These are phyloP conservation scores for Exserohilum rostratum DNA, from an alignment of 2,329 filamentous ascomycete species.

Conservation along the genomic window DNA sequence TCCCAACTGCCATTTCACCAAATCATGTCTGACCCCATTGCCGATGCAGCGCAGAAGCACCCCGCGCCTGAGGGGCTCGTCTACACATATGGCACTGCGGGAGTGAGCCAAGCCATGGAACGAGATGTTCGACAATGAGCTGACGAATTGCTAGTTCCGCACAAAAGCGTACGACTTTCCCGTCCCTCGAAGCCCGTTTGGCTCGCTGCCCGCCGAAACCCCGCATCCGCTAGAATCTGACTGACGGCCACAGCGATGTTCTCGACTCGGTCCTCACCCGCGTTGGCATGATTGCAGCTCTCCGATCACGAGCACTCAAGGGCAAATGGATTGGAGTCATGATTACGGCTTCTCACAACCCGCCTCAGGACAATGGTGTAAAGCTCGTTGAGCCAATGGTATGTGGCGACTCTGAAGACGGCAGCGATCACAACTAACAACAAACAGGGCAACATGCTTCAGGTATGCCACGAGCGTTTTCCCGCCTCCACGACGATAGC, in stretches of 20 bases:
- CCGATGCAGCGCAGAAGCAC: constrained; percentile 42
- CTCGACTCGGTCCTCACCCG: constrained; percentile 92
- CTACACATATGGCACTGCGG: constrained; percentile 52
- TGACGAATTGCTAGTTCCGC: constrained; percentile 60
- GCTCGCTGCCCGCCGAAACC: not conserved
- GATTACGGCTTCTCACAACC: constrained; percentile 71
- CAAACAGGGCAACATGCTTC: constrained; percentile 84
- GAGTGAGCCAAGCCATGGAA: too few species aligned
- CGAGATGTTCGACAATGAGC: too few species aligned
- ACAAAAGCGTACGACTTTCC: constrained; percentile 67
- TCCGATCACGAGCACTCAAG: constrained; percentile 87
- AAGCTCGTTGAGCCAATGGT: constrained; percentile 92
- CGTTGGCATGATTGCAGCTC: constrained; percentile 84
- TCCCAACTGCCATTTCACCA: too few species aligned
- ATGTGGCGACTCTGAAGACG: constrained; percentile 25
- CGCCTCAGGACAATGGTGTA: constrained; percentile 69
- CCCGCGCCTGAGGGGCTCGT: constrained; percentile 45
- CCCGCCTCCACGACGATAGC: not conserved
- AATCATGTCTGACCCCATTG: constrained; percentile 42
- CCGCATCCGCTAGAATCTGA: constrained; percentile 21
- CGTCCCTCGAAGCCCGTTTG: not conserved
- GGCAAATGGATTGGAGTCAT: constrained; percentile 91
- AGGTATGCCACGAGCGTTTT: constrained; percentile 31
- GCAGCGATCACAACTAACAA: constrained; percentile 22
- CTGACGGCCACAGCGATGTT: constrained; percentile 64